Conservation (phyloP, 208 protist species). For the Willaertia magna region DNA sequence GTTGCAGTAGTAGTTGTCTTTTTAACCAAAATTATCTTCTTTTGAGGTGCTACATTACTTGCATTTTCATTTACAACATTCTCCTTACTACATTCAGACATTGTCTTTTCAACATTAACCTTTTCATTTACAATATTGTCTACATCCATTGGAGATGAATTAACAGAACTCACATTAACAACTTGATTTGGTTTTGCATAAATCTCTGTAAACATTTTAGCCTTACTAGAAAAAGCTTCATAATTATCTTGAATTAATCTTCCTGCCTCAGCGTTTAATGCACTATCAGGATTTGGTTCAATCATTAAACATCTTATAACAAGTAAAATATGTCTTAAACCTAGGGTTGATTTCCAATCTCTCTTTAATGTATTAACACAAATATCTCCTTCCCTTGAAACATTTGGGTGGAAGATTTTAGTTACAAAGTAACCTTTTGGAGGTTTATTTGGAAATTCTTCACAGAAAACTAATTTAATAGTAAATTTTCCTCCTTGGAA, state of each 20-base stretch:
- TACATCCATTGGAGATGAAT: neutral
- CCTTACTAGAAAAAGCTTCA: conserved; percentile 45
- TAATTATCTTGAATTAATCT: conserved; percentile 90
- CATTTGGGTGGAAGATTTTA: conserved; percentile 98
- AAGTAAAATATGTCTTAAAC: conserved; percentile 82
- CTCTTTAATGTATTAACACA: conserved; percentile 96
- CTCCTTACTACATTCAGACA: neutral
- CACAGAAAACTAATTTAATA: conserved; percentile 70
- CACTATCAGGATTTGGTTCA: conserved; percentile 92
- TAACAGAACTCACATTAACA: too few relatives aligned
- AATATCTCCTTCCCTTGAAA: conserved; percentile 87
- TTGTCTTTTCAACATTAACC: neutral
- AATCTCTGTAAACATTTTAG: conserved; percentile 31
- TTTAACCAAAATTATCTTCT: neutral
- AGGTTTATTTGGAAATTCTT: conserved; percentile 81
- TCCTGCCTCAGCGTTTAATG: conserved; percentile 94
- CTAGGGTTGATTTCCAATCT: conserved; percentile 84
- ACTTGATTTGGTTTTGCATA: conserved; percentile 18
- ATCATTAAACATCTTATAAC: conserved; percentile 91
- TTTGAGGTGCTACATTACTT: neutral
- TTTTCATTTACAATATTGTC: neutral
- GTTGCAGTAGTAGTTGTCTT: neutral
- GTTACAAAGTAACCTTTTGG: conserved; percentile 92
- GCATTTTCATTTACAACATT: neutral
- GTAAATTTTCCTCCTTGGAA: conserved; percentile 82